Conservation (phyloP, 768 basidiomycete species). For the Pholiota molesta region DNA sequence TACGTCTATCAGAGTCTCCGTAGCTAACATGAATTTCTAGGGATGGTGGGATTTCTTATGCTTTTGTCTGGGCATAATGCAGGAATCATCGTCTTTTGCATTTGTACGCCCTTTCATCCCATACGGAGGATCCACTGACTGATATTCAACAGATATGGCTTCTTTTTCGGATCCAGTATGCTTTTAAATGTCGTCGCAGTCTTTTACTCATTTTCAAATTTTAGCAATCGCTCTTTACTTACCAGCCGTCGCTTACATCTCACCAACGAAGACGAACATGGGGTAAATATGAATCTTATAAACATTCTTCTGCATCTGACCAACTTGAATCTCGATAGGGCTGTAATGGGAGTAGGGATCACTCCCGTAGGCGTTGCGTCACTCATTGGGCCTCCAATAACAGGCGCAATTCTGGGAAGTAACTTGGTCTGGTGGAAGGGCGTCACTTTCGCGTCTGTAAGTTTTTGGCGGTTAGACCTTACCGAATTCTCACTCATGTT, state of each 20-base stretch:
- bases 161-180: not conserved
- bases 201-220: not conserved
- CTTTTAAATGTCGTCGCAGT: not conserved
- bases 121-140: not conserved
- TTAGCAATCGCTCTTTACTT: not conserved
- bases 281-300: not conserved
- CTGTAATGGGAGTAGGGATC: constrained; percentile 8
- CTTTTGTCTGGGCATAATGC: not conserved
- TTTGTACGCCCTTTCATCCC: not conserved
- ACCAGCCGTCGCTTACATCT: not conserved
- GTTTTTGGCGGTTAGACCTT: not conserved
- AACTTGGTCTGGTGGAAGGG: constrained; percentile 17
- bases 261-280: not conserved
- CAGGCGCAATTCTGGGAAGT: constrained; percentile 8
- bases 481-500: too few relatives aligned
- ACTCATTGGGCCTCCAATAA: constrained; percentile 13
- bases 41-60: not conserved
- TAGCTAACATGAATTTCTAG: not conserved
- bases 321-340: not conserved
- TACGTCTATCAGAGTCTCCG: too few relatives aligned
- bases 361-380: constrained; percentile 11
- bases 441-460: constrained; percentile 14
- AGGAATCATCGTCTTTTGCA: not conserved
- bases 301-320: not conserved
- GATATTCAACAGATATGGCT: not conserved